Base-by-base conservation (phyloP, 345 rosid species). In the Bruguiera gymnorhiza region DNA sequence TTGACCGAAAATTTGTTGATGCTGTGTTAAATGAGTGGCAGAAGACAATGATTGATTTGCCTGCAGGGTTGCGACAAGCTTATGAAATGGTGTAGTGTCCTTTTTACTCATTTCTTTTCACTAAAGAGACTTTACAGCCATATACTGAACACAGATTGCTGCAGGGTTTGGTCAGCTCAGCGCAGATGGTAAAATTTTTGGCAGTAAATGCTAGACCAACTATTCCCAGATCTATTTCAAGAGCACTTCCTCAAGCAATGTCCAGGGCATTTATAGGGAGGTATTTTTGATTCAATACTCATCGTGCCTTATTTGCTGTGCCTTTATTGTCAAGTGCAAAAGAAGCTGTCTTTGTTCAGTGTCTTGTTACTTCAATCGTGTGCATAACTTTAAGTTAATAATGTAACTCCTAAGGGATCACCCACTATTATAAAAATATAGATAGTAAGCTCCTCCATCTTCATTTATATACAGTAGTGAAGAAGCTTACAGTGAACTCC, bases 191-290 rank as follows among this genome's bases (percentile, higher is more conserved):
- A 52, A 90, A 78, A 80, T 92, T 86, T 82, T 83, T 95, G 11
- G 94, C 97, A n/a, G 89, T 92, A 20, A 95, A 92, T 81, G 99
- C 98, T 37, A 88, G 99, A 66, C 99, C 99, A 10, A 92, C 97
- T 23, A 85, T 92, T 29, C 80, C 90, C 36, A 88, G 99, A 75
- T 70, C 86, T 51, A 88, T 95, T 70, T 87, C 99, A 52, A 90
- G 98, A 70, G 76, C 97, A 50, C 89, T 92, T 80, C 98, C 98
- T 21, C 86, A 95, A 53, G 89, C 83, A 71, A 79, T 95, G 51
- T 95, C 99, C 1, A 82, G 98, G 83, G 96, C 89, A 69, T 95
- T 95, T 76, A 78, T 95, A 83, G 98, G 99, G 84, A 95, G 99
- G 99, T 92, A 87, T 68, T 63, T n/a, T 4, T 55, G 29, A 55